phyloP scores from a whole-genome alignment of 1,284 basidiomycete species.

The Ustilago cynodontis region DNA sequence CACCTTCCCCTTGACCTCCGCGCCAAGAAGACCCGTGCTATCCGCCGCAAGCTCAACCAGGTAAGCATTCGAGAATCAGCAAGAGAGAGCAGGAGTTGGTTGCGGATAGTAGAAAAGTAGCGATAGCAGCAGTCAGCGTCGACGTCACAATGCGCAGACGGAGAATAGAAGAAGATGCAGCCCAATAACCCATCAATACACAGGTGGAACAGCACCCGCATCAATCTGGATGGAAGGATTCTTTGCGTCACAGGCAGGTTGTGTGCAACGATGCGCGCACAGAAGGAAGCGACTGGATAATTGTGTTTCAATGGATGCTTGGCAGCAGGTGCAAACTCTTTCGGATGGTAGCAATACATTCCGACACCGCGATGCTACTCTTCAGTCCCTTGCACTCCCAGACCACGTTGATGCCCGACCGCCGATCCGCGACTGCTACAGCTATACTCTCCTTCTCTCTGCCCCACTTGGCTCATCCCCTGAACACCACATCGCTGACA shows the following conservation, averaged over 20 bases:
- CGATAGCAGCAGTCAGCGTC: neutral
- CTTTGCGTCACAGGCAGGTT: neutral
- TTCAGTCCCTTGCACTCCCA: too few species aligned
- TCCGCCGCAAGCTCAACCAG: slow-evolving; percentile 93
- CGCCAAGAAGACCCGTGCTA: slow-evolving; percentile 97
- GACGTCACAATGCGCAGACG: neutral
- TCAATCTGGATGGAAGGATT: neutral
- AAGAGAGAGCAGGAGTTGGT: neutral
- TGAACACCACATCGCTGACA: slow-evolving; percentile 20
- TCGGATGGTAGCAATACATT: too few species aligned
- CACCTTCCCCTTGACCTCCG: slow-evolving; percentile 97
- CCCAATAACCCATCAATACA: too few species aligned
- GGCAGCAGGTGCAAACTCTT: too few species aligned
- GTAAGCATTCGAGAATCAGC: slow-evolving; percentile 71
- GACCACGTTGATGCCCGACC: neutral
- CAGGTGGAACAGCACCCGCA: neutral
- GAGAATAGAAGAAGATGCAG: neutral
- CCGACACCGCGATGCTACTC: too few species aligned
- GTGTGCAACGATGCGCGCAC: neutral
- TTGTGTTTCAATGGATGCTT: too few species aligned
- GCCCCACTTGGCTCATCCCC: neutral
- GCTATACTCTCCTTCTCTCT: neutral
- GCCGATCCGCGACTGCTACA: neutral
- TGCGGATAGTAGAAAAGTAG: neutral
- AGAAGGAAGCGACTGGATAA: neutral